These are phyloP conservation scores for Selenicereus undatus DNA, from an alignment of 148 eudicot genomes.

Conservation along the genomic window DNA sequence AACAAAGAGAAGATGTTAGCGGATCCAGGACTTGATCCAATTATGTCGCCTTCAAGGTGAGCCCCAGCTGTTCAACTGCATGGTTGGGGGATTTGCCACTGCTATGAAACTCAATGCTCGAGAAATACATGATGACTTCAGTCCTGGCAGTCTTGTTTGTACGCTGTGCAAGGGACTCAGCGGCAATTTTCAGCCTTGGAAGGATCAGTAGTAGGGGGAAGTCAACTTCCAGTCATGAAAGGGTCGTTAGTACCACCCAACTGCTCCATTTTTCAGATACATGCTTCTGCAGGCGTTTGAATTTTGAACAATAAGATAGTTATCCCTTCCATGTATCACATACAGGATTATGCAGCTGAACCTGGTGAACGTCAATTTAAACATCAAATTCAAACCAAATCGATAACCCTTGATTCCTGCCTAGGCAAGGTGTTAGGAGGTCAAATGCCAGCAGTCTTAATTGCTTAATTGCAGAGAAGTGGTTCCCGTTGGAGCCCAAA, in stretches of 20 bases:
- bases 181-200: background rate
- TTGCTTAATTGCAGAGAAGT: too few relatives aligned
- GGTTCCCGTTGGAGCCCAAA: too few relatives aligned
- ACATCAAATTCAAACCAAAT: background rate
- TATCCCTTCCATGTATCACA: background rate
- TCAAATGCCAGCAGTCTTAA: too few relatives aligned
- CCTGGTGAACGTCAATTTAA: background rate
- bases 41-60: slow-evolving; percentile 10
- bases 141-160: slow-evolving; percentile 9
- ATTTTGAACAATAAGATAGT: slow-evolving; percentile 5
- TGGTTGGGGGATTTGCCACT: background rate
- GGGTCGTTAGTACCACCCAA: background rate
- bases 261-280: background rate
- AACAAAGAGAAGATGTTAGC: slow-evolving; percentile 9
- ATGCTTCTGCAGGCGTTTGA: slow-evolving; percentile 23
- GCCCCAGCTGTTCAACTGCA: slow-evolving; percentile 6
- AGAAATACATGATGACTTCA: background rate
- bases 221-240: slow-evolving; percentile 2
- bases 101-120: slow-evolving; percentile 5
- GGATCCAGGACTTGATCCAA: slow-evolving; percentile 6
- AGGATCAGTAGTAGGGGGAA: background rate
- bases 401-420: background rate
- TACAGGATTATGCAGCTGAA: background rate
- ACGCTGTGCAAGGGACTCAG: background rate
- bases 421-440: background rate